phyloP scores from a whole-genome alignment of 2,329 filamentous ascomycete genomes.

The Pseudogymnoascus sp. region DNA sequence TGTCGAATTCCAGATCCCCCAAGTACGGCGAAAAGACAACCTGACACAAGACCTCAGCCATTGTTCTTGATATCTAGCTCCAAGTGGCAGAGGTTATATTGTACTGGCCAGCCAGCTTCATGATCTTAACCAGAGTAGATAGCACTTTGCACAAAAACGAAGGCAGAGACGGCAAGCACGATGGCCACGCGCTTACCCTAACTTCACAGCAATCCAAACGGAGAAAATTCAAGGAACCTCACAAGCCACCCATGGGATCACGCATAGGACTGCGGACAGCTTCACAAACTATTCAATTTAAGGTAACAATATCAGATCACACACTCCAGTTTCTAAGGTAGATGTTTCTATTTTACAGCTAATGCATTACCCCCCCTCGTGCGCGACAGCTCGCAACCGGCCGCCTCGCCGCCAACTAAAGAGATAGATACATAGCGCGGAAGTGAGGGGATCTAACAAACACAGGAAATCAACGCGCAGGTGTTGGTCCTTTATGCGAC shows the following conservation, averaged over 20 bases:
- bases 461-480: constrained; percentile 11
- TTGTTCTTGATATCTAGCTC: neutral
- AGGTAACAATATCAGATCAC: constrained; percentile 6
- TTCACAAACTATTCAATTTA: constrained; percentile 8
- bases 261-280: neutral
- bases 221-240: neutral
- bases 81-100: neutral
- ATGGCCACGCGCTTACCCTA: neutral
- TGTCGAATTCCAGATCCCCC: neutral
- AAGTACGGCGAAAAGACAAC: neutral
- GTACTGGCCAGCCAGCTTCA: neutral
- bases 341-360: constrained; percentile 11
- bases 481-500: constrained; percentile 21
- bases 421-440: constrained; percentile 8
- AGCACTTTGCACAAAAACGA: neutral
- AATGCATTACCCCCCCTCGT: constrained; percentile 10
- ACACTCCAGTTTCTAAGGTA: constrained; percentile 10
- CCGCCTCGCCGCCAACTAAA: constrained; percentile 7
- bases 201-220: neutral
- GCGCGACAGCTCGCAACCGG: constrained; percentile 7
- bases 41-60: neutral
- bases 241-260: neutral
- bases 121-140: neutral
- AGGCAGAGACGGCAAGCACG: neutral
- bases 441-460: constrained; percentile 8